Conservation (phyloP, 208 protist genomes). For the Wallacemonas sp. region DNA sequence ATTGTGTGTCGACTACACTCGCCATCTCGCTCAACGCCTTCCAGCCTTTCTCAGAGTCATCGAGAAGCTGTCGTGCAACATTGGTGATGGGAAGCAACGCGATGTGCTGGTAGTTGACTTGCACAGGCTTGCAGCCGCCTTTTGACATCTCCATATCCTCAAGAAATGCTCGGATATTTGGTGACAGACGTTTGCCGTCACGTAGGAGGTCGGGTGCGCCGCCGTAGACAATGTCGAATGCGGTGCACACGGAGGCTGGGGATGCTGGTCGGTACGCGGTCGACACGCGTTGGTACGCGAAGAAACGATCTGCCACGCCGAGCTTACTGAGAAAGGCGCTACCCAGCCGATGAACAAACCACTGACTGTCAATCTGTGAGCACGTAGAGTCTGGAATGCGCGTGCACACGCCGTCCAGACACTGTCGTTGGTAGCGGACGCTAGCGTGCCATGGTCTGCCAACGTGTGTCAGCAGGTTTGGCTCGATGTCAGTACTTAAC, state of each 20-base stretch:
- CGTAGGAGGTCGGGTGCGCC: constrained; percentile 16
- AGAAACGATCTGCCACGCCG: constrained; percentile 36
- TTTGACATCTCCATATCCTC: background rate
- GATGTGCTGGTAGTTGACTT: constrained; percentile 37
- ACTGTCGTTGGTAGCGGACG: constrained; percentile 14
- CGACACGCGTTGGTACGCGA: constrained; percentile 28
- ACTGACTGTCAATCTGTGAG: constrained; percentile 18
- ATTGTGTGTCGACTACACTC: constrained; percentile 24
- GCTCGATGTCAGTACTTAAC: background rate
- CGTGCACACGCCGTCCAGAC: constrained; percentile 16
- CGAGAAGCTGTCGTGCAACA: constrained; percentile 18
- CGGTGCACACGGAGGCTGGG: background rate
- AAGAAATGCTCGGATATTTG: constrained; percentile 7
- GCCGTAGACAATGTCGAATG: constrained; percentile 37
- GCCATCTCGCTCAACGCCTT: constrained; percentile 13
- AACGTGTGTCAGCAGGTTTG: background rate
- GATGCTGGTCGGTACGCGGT: constrained; percentile 9
- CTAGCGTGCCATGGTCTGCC: background rate
- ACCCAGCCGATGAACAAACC: constrained; percentile 33
- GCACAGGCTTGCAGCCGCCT: constrained; percentile 2
- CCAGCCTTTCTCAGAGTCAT: background rate
- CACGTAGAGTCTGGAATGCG: constrained; percentile 15
- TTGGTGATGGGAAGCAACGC: constrained; percentile 30
- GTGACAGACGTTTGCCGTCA: background rate
- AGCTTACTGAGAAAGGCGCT: constrained; percentile 27